Percentiles rank a stretch among this genome's conserved stretches.
phyloP scores from a whole-genome alignment of 371 early-diverging fungal species.

The Actinomortierella wolfii region DNA sequence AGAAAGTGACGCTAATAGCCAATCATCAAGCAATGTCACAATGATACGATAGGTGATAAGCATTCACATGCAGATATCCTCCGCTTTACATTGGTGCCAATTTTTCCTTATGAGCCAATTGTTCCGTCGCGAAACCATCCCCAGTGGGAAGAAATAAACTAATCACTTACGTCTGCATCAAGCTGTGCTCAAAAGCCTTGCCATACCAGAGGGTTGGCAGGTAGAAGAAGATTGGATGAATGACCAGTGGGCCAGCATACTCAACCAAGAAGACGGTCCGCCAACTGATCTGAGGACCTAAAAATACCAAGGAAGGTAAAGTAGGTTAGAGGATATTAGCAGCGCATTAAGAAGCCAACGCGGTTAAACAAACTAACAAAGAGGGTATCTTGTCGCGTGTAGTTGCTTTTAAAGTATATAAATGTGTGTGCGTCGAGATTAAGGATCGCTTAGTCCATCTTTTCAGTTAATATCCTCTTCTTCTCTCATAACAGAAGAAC shows the following conservation, averaged over 20 bases:
- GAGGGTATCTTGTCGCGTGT: neutral
- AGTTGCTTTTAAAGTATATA: neutral
- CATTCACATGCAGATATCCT: too few relatives aligned
- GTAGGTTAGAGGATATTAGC: neutral
- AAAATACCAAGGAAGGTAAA: neutral
- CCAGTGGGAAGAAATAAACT: too few relatives aligned
- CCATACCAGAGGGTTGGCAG: slow-evolving; percentile 71
- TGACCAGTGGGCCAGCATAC: slow-evolving; percentile 89
- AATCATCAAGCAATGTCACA: too few relatives aligned
- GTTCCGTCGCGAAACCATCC: too few relatives aligned
- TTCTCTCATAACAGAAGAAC: neutral
- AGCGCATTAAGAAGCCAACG: neutral
- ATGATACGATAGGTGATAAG: too few relatives aligned
- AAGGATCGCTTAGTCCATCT: too few relatives aligned
- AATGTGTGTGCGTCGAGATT: too few relatives aligned
- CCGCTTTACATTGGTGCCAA: too few relatives aligned
- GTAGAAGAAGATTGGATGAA: slow-evolving; percentile 89
- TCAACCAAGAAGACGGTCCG: slow-evolving; percentile 93
- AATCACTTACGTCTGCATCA: slow-evolving; percentile 68
- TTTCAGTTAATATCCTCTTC: neutral
- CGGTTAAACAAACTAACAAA: neutral
- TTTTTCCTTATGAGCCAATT: too few relatives aligned
- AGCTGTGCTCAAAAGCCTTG: slow-evolving; percentile 62
- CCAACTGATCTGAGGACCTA: slow-evolving; percentile 95
- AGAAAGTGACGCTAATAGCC: slow-evolving; percentile 56